Evolutionary conservation across 225 moss, liverwort and hornwort genomes (phyloP).

Genomic region (Bryoerythrophyllum caledonicum): DNA sequence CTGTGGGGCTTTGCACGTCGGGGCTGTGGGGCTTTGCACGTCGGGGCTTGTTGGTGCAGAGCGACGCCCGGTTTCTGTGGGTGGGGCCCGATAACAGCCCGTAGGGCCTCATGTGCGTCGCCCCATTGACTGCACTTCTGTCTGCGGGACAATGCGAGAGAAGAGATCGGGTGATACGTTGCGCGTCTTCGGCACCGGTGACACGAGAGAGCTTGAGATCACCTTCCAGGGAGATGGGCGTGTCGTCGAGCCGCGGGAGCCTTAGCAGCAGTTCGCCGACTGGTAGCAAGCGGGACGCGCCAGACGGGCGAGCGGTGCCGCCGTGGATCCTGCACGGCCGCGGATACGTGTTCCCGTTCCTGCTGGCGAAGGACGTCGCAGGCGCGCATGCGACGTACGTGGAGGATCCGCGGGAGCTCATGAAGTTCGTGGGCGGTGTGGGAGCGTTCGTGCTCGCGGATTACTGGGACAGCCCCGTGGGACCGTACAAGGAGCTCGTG

Average conservation of each 20-base stretch:
- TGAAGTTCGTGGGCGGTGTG: constrained; percentile 32
- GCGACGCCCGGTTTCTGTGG: no score
- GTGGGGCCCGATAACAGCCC: no score
- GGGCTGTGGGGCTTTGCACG: no score
- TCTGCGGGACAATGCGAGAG: background rate
- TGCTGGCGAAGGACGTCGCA: constrained; percentile 8
- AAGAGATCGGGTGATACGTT: background rate
- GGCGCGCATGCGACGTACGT: constrained; percentile 7
- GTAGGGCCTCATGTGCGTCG: no score
- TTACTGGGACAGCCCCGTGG: constrained; percentile 38
- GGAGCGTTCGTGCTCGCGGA: constrained; percentile 22
- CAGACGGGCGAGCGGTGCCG: constrained; percentile 16
- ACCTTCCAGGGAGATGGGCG: constrained; percentile 9
- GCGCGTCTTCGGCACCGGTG: background rate
- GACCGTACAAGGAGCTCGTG: constrained; percentile 32
- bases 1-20: no score
- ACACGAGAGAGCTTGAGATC: background rate
- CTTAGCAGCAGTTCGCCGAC: constrained; percentile 22
- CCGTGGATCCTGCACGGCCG: constrained; percentile 39
- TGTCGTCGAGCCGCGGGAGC: constrained; percentile 11
- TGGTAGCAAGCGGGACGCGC: constrained; percentile 1
- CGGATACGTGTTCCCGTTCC: constrained; percentile 23
- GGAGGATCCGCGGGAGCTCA: constrained; percentile 18
- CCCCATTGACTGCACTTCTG: background rate
- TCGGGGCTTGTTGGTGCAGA: no score